Base-by-base conservation (phyloP, 2,329 filamentous ascomycete genomes). In the Lecanicillium sp. region DNA sequence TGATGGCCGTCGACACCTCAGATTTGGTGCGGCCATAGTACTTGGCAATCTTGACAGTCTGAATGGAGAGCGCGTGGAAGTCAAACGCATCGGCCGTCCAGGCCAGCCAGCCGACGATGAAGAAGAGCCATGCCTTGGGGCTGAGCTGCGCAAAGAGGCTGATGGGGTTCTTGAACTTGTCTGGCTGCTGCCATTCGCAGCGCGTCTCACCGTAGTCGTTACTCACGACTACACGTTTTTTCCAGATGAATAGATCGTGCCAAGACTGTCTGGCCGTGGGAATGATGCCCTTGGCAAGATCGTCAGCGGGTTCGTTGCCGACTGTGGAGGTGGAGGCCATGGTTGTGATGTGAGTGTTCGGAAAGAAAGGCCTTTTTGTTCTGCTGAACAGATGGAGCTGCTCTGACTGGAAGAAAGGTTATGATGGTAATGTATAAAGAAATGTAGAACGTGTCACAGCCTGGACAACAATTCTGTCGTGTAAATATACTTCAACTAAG, bases 81-180 rank as follows among this genome's bases (percentile, higher is more conserved):
- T 90, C 87, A 62, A 90, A 91, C 3, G 87, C 86, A 62, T 91
- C 87, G 49, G 86, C 86, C 1, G 80, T 86, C 87, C 87, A 91
- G 14, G 86, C 83, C 27, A 76, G 65, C 60, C 90, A 81, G 3
- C 86, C 87, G 10, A 89, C 83, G 33, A 86, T 54, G 67, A 91
- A 83, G 69, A 87, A 90, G 14, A 86, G 60, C 86, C 87, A 91
- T 60, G 86, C 81, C 51, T 73, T 78, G 20, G 70, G 69, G 3
- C 73, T 76, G 14, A 93, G 73, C 65, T 83, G 75, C 23, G 72
- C 73, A 52, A 89, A 71, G 24, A 91, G 72, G 30, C 73, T 79
- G 66, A 91, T 69, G 32, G 87, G 87, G 61, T 91, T 87, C 56
- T 74, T 70, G 48, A 89, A 73, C 12, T 76, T 81, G 37, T 81